Evolutionary conservation across 192 early-diverging fungal genomes (phyloP).

Genomic region (Dimargaris xerosporica): DNA sequence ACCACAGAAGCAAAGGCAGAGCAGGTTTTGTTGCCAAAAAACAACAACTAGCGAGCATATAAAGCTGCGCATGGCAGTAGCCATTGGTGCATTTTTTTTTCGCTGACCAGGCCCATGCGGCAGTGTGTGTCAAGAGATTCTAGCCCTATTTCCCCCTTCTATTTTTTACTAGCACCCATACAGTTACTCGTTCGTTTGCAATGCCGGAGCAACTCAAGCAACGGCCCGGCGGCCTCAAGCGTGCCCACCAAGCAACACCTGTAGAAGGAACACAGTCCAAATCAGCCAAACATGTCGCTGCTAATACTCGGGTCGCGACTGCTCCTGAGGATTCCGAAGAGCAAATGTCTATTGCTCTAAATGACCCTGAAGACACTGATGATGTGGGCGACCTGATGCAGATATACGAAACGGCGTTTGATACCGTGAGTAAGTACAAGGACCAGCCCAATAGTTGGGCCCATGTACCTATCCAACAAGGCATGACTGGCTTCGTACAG

Average conservation of each 20-base stretch:
- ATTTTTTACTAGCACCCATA: background rate
- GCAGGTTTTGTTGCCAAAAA: too few species aligned
- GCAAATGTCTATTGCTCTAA: slow-evolving; percentile 7
- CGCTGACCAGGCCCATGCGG: too few species aligned
- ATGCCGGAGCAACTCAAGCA: slow-evolving; percentile 16
- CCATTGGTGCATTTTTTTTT: too few species aligned
- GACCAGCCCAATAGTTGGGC: background rate
- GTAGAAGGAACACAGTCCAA: slow-evolving; percentile 16
- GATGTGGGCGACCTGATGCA: slow-evolving; percentile 35
- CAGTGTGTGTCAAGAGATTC: too few species aligned
- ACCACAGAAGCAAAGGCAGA: too few species aligned
- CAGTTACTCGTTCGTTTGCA: background rate
- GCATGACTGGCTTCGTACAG: background rate
- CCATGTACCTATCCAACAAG: background rate
- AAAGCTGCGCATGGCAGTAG: too few species aligned
- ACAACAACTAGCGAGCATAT: too few species aligned
- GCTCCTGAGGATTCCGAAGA: background rate
- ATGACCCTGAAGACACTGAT: slow-evolving; percentile 19
- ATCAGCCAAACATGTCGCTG: slow-evolving; percentile 21
- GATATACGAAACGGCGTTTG: slow-evolving; percentile 32
- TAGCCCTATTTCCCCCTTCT: background rate
- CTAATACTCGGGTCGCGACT: background rate
- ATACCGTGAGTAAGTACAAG: slow-evolving; percentile 14
- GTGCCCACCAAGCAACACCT: slow-evolving; percentile 21
- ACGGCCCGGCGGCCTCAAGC: slow-evolving; percentile 31